Conservation (phyloP, 805 yeast species). For the Maudiozyma saulgeensis region DNA sequence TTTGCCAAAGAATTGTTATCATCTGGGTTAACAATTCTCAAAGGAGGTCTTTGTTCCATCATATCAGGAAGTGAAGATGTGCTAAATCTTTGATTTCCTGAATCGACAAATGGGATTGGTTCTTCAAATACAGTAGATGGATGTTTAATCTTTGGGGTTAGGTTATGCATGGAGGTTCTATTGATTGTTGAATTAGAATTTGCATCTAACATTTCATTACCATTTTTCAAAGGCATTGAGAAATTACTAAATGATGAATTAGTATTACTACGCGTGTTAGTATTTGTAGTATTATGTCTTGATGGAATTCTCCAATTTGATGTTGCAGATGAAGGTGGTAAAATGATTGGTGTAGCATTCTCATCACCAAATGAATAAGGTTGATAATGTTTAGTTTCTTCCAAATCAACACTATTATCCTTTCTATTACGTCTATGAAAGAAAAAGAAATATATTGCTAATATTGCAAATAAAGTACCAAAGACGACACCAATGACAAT, state of each 20-base stretch:
- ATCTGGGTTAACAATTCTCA: constrained; percentile 44
- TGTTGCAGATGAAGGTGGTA: constrained; percentile 10
- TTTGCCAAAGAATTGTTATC: neutral
- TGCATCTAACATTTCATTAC: neutral
- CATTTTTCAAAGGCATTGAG: neutral
- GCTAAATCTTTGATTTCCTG: constrained; percentile 39
- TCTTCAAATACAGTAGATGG: constrained; percentile 14
- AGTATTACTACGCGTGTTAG: neutral
- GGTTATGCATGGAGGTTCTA: neutral
- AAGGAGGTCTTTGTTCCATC: constrained; percentile 29
- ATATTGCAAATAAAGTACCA: constrained; percentile 33
- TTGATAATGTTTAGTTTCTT: constrained; percentile 31
- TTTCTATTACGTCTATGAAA: constrained; percentile 22
- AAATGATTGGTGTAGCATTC: constrained; percentile 21
- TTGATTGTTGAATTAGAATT: neutral
- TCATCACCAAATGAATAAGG: constrained; percentile 30
- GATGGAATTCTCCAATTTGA: constrained; percentile 12
- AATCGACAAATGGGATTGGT: constrained; percentile 10
- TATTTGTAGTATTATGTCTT: constrained; percentile 6
- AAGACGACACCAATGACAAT: constrained; percentile 44
- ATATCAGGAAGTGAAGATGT: constrained; percentile 46
- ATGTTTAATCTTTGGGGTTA: neutral
- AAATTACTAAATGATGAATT: constrained; percentile 1
- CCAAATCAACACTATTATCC: constrained; percentile 25
- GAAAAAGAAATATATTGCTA: constrained; percentile 34